Conservation (phyloP, 768 basidiomycete species). For the Brasilioporus rufonigricans region DNA sequence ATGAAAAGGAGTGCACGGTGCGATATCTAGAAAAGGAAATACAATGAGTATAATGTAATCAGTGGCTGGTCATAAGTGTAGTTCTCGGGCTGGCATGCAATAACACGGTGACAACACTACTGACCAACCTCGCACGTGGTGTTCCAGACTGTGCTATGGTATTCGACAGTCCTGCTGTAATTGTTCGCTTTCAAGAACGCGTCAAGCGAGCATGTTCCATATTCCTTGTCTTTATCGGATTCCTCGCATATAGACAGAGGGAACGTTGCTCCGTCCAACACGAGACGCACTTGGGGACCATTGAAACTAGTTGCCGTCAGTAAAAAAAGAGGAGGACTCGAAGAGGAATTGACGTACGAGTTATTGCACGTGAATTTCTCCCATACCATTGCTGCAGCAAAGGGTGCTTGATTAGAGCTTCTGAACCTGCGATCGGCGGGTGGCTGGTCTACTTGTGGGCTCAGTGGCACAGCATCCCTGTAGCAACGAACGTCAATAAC, state of each 20-base stretch:
- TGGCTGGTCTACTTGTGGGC: slow-evolving; percentile 22
- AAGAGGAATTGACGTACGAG: slow-evolving; percentile 24
- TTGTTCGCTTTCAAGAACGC: slow-evolving; percentile 32
- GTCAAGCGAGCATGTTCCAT: slow-evolving; percentile 38
- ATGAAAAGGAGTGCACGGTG: too few relatives aligned
- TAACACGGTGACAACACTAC: not conserved
- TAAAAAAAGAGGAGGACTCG: not conserved
- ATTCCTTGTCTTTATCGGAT: slow-evolving; percentile 25
- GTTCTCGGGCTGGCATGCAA: too few relatives aligned
- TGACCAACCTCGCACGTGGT: slow-evolving; percentile 30
- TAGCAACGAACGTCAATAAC: not conserved
- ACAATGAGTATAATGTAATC: too few relatives aligned
- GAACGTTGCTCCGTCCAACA: slow-evolving; percentile 39
- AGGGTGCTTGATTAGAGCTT: slow-evolving; percentile 39
- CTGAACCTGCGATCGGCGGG: slow-evolving; percentile 33
- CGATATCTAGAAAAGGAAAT: too few relatives aligned
- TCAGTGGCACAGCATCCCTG: slow-evolving; percentile 35
- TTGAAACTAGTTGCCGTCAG: slow-evolving; percentile 25
- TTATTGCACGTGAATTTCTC: slow-evolving; percentile 39
- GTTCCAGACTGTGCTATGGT: slow-evolving; percentile 36
- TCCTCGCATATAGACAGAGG: slow-evolving; percentile 35
- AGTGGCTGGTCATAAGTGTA: too few relatives aligned
- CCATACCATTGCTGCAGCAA: slow-evolving; percentile 43
- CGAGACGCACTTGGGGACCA: slow-evolving; percentile 39
- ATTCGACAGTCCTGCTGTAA: slow-evolving; percentile 25